Base-by-base conservation (phyloP, 129 eudicot species). In the Gnaphalium uliginosum region DNA sequence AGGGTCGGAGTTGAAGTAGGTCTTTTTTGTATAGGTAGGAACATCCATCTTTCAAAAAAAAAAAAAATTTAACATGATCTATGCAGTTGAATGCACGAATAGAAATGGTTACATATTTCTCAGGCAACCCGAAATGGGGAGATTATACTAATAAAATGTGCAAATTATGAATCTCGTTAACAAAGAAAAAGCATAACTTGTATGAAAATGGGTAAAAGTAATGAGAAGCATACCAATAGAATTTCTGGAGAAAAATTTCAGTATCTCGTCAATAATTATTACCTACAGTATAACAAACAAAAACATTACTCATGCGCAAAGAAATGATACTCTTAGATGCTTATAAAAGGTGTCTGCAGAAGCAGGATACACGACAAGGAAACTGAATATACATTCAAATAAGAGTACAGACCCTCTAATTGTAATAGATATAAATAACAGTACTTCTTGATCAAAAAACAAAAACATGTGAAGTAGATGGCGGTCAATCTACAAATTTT, bases 221-320 rank as follows among this genome's bases (percentile, higher is more conserved):
- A 37, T 1, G 25, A 24, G 48, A 21, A 39, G 66, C 79, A 19
- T 79, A 79, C 83, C 89, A 83, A 92, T 89, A 17, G 88, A 68
- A 0, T 81, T 84, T 73, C 99, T 80, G 22, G 99, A 95, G 74
- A 95, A 81, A 83, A 89, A 86, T 83, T 95, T 95, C 85, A 95
- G 83, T 75, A 95, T 82, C 90, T 95, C 99, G 62, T 95, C 99
- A 30, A 95, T 95, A 68, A 95, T 77, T 48, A 95, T 95, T 43
- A 95, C 99, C 99, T 95, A 74, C 83, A 78, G 37, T 17, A 27
- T 39, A 46, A 66, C 46, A n/a, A 17, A 39, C 18, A 53, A 26
- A 73, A 57, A 29, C 53, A 59, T 58, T 69, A 69, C 57, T 53
- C 21, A 2, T 51, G 54, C n/a, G 23, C 35, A 35, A 22, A 76